phyloP scores from a whole-genome alignment of 306 rosid genomes.

The Arachis hypogaea region DNA sequence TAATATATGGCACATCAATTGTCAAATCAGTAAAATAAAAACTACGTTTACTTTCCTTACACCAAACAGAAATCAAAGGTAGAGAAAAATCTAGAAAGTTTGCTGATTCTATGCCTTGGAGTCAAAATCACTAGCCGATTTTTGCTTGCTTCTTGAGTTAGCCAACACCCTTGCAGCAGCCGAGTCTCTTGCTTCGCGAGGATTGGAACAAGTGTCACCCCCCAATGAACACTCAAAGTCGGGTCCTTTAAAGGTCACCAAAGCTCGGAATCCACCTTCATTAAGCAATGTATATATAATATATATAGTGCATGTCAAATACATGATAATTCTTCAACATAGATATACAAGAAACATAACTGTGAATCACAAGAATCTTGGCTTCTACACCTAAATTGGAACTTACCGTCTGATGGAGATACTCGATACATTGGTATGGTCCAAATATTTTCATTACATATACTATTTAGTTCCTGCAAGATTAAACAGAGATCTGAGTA shows the following conservation, averaged over 20 bases:
- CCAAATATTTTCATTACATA: conserved; percentile 56
- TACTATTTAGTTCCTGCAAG: conserved; percentile 48
- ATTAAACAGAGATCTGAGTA: conserved; percentile 26
- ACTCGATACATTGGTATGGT: conserved; percentile 58
- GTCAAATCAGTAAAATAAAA: not conserved
- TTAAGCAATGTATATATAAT: not conserved
- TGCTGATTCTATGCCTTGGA: not conserved
- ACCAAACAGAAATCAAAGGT: too few species aligned
- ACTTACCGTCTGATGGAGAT: conserved; percentile 55
- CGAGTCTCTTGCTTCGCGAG: conserved; percentile 56
- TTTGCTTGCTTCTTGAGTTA: conserved; percentile 38
- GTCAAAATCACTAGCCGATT: conserved; percentile 2
- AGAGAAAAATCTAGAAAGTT: not conserved
- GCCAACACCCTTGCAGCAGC: conserved; percentile 58
- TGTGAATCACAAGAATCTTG: not conserved
- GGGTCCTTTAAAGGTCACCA: conserved; percentile 55
- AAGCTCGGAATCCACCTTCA: conserved; percentile 70
- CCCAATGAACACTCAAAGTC: conserved; percentile 55
- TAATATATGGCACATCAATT: not conserved
- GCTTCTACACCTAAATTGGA: conserved; percentile 6
- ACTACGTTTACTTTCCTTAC: not conserved
- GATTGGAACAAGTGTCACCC: conserved; percentile 40
- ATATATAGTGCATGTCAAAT: not conserved
- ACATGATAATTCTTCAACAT: conserved; percentile 15
- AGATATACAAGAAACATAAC: not conserved